Percentiles rank a stretch among this genome's conserved stretches.
Conservation (phyloP, 805 yeast species). For the Saturnispora gosingensis region DNA sequence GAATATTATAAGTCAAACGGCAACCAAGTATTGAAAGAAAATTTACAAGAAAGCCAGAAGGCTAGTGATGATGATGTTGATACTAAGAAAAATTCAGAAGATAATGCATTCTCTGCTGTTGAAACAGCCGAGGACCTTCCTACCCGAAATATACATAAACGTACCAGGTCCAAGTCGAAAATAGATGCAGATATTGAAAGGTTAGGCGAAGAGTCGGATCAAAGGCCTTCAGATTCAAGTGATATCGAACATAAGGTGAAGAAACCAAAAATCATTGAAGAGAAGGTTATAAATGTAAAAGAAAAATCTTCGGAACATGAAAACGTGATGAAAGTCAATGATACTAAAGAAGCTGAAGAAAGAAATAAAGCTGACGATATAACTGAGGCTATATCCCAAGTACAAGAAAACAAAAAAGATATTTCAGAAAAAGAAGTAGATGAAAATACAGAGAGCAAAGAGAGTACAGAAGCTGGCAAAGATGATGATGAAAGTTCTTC, state of each 20-base stretch:
- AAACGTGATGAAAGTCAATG: background rate
- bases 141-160: constrained; percentile 2
- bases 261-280: constrained; percentile 5
- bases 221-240: background rate
- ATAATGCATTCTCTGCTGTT: background rate
- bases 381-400: background rate
- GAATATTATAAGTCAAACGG: constrained; percentile 17
- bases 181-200: background rate
- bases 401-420: background rate
- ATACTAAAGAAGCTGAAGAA: background rate
- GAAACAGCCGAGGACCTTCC: background rate
- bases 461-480: background rate
- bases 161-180: constrained; percentile 3
- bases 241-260: background rate
- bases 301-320: background rate
- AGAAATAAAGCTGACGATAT: background rate
- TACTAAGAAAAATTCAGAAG: constrained; percentile 3
- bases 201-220: constrained; percentile 7
- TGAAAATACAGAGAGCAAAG: background rate
- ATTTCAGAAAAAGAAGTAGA: constrained; percentile 1
- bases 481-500: background rate
- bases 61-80: constrained; percentile 3
- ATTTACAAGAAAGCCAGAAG: background rate
- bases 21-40: background rate
- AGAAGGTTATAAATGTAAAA: background rate